Evolutionary conservation across 2,329 filamentous ascomycete genomes (phyloP).

Genomic region (Fusarium tupiense): DNA sequence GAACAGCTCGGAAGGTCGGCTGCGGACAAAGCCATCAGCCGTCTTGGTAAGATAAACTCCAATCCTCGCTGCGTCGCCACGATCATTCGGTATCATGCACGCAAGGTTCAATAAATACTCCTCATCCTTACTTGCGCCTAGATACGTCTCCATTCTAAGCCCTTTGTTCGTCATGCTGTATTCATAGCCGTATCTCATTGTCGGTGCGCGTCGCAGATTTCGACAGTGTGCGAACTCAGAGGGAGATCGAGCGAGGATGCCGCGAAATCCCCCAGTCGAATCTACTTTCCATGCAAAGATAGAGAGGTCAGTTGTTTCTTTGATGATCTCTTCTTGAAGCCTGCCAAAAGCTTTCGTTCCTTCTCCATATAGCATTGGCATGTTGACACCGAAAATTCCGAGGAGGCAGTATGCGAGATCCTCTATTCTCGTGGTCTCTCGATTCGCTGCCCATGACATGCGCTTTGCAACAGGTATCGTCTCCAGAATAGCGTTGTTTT

Average conservation of each 20-base stretch:
- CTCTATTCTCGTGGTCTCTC: background rate
- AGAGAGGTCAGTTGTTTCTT: constrained; percentile 8
- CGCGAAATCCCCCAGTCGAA: background rate
- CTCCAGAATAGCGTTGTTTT: background rate
- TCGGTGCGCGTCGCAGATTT: background rate
- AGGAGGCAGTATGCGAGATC: constrained; percentile 16
- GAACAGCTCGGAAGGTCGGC: background rate
- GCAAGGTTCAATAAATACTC: background rate
- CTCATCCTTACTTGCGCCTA: background rate
- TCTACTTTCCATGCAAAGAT: constrained; percentile 14
- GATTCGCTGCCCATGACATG: constrained; percentile 14
- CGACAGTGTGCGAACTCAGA: background rate
- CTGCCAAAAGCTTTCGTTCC: constrained; percentile 1
- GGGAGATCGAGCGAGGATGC: background rate
- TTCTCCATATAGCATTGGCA: constrained; percentile 21
- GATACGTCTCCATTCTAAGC: background rate
- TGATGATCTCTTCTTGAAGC: constrained; percentile 20
- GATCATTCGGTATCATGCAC: background rate
- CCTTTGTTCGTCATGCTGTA: constrained; percentile 10
- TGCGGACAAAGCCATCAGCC: constrained; percentile 1
- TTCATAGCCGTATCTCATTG: background rate
- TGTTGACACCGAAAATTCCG: constrained; percentile 10
- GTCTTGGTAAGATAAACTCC: background rate
- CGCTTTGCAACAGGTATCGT: background rate
- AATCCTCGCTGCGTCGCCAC: rapidly evolving